Base-by-base conservation (phyloP, 106 monocot species). In the Allium cepa region DNA sequence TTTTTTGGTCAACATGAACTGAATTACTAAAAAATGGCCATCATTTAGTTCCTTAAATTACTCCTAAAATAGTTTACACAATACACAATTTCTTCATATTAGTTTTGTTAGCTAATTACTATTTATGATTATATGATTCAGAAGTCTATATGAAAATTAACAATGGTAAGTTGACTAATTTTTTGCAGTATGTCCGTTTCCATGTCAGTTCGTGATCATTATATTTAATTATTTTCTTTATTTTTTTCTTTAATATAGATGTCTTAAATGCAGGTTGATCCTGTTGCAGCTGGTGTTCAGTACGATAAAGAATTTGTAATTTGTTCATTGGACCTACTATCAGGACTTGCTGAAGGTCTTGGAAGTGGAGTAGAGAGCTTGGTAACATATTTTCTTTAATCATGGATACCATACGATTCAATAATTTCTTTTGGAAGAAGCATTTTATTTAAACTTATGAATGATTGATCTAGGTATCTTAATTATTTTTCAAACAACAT, bases 241-340 rank as follows among this genome's bases (percentile, higher is more conserved):
- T 6, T 4, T 64, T 4, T 64, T 47, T 2, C 16, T 17, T 49
- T 65, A 10, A 26, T 10, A 49, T 22, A 22, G 11, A 22, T 66
- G 17, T 9, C 62, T 57, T 69, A 17, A 59, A 56, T 79, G 60
- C 79, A 92, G 97, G 77, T 82, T 75, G 90, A 99, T 87, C 97
- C 79, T 73, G 82, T 62, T 67, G 61, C 86, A 69, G 92, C 89
- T 67, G 97, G 97, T 49, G 87, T 79, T 12, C 81, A 85, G 59
- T 99, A 90, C 87, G 97, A 99, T 77, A 99, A 87, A 65, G 97
- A 99, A 64, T 99, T 99, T 59, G 83, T 87, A 80, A 85, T 99
- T 11, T 99, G 92, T 73, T 89, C 97, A 9, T 79, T 99, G 82
- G 97, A 99, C 68, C 73, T 99, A 26, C 64, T 99, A 60, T 99